phyloP scores from a whole-genome alignment of 257 asterid genomes.

The Scutellaria baicalensis region DNA sequence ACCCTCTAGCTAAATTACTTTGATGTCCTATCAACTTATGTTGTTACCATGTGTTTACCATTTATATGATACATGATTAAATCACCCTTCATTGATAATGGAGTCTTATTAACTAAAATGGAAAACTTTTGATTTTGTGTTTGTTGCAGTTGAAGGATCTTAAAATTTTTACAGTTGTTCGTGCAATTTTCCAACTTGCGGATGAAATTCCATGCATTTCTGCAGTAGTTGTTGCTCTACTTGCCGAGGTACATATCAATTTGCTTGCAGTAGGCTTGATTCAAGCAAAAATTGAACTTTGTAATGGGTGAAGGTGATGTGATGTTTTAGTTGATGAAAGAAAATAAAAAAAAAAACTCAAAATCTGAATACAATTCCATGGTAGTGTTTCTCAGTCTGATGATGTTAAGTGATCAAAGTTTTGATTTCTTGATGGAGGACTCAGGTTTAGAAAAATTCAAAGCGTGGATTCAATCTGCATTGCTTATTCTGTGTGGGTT shows the following conservation, averaged over 20 bases:
- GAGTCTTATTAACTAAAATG: background rate
- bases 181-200: slow-evolving; percentile 89
- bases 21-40: background rate
- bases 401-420: background rate
- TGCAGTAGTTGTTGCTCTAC: slow-evolving; percentile 98
- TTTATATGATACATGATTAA: background rate
- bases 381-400: background rate
- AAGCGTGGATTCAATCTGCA: background rate
- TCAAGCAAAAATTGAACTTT: background rate
- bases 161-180: slow-evolving; percentile 87
- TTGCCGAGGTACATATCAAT: slow-evolving; percentile 61
- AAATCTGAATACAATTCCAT: background rate
- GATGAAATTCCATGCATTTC: slow-evolving; percentile 99
- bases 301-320: background rate
- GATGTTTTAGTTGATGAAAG: background rate
- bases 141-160: slow-evolving; percentile 92
- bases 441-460: background rate
- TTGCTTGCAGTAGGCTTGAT: background rate
- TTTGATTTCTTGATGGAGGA: slow-evolving; percentile 2
- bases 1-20: background rate
- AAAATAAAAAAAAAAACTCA: too few species aligned
- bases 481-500: background rate
- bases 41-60: background rate
- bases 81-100: background rate
- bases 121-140: slow-evolving; percentile 5